Evolutionary conservation across 1,139 yeast species (phyloP), one percentile per base, ranked within the genome.

Genomic region (Spencermartinsiella ligniputridi): DNA sequence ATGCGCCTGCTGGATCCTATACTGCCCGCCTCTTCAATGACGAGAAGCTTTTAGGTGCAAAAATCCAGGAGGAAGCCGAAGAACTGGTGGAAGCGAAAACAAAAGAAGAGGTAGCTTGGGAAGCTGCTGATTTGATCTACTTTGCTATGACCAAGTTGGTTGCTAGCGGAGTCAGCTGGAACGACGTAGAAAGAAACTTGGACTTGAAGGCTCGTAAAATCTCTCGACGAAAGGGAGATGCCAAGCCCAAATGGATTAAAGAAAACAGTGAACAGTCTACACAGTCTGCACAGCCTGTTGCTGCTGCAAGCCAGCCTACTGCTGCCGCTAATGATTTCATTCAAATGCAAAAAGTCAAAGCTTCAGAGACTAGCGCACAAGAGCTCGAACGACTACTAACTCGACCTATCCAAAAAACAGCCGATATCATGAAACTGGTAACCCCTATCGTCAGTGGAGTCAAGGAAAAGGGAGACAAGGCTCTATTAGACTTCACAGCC

Each of bases 41-140:
- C 65, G 81, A 80, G 37, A 74, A 72, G 24, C 72, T 92, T 42
- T 72, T 94, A 54, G 71, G 76, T 47, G 96, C 97, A 17, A 92
- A 92, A 71, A 83, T 92, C 66, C 79, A 81, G 63, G 98, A 92
- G 69, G 99, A 92, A 67, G 95, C 96, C 45, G 97, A 92, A 60
- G 99, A 94, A 66, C 76, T 92, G 52, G 81, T 90, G 34, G 97
- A 88, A 47, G 97, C 98, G 16, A 63, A 67, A 45, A 59, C 73
- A 6, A 73, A 74, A 53, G 77, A 76, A 2, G 97, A 92, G 52
- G 77, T 89, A 43, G 84, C 97, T 0, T 92, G 97, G 96, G 98
- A 92, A 68, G 92, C 95, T 46, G 98, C 98, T 5, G 99, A 94
- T 63, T 74, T 92, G 62, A 67, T 94, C 47, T 92, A 94, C 68